Evolutionary conservation across 2,329 filamentous ascomycete genomes (phyloP), one percentile per base, ranked within the genome.

Genomic region (Colletotrichum sp.): DNA sequence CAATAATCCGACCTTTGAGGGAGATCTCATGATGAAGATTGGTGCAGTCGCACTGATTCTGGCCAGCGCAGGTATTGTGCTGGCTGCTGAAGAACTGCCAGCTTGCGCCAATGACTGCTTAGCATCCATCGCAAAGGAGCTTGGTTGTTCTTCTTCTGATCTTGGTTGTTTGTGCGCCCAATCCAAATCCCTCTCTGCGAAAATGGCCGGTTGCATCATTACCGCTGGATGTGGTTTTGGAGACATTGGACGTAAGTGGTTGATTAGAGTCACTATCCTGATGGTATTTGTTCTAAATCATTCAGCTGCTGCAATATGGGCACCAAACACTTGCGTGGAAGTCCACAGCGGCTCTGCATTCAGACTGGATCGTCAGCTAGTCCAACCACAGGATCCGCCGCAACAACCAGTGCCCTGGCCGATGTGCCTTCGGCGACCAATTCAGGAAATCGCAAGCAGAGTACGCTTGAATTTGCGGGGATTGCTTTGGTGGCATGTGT

Each of bases 391-490:
- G n/a, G 10, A 52, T 52, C 43, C n/a, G 43, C n/a, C 4, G 43
- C 43, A 21, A 52, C 43, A 21, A 52, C 6, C 6, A 52, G 43
- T 21, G 6, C 43, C 43, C n/a, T 52, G 1, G 43, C 43, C 6
- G n/a, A 7, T 52, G n/a, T 21, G 2, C 43, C 43, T 7, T 52
- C 43, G 43, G 43, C 43, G 10, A 52, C 43, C n/a, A 52, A 52
- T 52, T 52, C 43, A 13, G 43, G n/a, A 52, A 3, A 21, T 52
- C 43, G n/a, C n/a, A 21, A 21, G 43, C 10, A 52, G n/a, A 21
- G n/a, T 2, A 52, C 2, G 3, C 2, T 52, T 12, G n/a, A 12
- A 7, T 4, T 52, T 13, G 0, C 43, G 2, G 43, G n/a, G 18
- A 1, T 52, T 52, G 6, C 6, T 7, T n/a, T 13, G 18, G 10